A percentile compares a stretch with the other conserved stretches of the same genome.
These are phyloP conservation scores for Andalucia godoyi DNA, from an alignment of 78 protist species.

Conservation along the genomic window DNA sequence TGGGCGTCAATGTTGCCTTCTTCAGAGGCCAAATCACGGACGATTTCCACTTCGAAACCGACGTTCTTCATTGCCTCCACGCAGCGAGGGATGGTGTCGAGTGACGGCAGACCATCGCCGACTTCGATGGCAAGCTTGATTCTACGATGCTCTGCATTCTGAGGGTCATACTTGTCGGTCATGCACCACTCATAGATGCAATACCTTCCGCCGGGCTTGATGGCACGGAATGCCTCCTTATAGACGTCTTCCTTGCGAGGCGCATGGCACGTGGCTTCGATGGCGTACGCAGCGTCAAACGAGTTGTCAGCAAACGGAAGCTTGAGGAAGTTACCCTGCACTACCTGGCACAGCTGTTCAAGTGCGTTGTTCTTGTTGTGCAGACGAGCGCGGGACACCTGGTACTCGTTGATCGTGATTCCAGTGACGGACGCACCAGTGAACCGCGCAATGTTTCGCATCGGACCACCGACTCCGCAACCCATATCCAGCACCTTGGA, in stretches of 20 bases:
- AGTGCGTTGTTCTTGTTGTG: background rate
- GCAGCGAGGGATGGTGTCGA: conserved; percentile 20
- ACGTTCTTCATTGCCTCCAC: conserved; percentile 33
- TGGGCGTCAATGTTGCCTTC: background rate
- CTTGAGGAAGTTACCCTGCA: conserved; percentile 61
- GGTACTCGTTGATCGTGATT: conserved; percentile 71
- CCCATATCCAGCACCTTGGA: conserved; percentile 71
- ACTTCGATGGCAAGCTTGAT: conserved; percentile 62
- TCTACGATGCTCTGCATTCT: conserved; percentile 36
- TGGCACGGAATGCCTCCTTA: conserved; percentile 58
- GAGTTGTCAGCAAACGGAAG: conserved; percentile 50
- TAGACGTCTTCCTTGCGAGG: conserved; percentile 41
- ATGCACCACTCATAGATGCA: conserved; percentile 70
- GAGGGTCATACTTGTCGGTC: conserved; percentile 57
- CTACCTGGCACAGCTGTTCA: background rate
- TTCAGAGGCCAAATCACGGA: background rate
- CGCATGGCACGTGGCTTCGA: conserved; percentile 89
- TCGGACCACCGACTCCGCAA: conserved; percentile 93
- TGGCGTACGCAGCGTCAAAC: conserved; percentile 61
- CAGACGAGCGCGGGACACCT: conserved; percentile 38
- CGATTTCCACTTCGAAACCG: conserved; percentile 39
- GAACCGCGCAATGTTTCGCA: conserved; percentile 62
- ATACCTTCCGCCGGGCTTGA: conserved; percentile 74
- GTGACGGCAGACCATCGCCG: conserved; percentile 66
- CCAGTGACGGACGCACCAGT: conserved; percentile 72